phyloP scores from a whole-genome alignment of 805 yeast genomes.

The Diddensiella santjacobensis region DNA sequence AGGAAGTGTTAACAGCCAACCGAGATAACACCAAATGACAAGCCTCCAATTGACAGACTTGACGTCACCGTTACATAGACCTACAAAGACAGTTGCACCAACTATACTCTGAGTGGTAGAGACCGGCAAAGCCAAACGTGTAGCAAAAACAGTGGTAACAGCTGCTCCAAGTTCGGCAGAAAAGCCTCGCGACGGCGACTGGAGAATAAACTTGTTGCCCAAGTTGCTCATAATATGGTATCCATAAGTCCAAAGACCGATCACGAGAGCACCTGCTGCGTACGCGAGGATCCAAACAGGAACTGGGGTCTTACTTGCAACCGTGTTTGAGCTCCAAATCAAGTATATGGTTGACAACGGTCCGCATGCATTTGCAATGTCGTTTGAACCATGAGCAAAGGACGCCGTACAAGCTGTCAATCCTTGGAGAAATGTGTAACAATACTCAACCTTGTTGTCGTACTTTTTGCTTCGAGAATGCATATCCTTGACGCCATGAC shows the following conservation, averaged over 20 bases:
- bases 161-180: slow-evolving; percentile 78
- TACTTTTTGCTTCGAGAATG: slow-evolving; percentile 60
- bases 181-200: slow-evolving; percentile 76
- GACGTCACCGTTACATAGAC: slow-evolving; percentile 62
- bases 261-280: slow-evolving; percentile 61
- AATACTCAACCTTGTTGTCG: slow-evolving; percentile 65
- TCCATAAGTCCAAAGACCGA: slow-evolving; percentile 71
- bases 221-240: slow-evolving; percentile 65
- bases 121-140: slow-evolving; percentile 66
- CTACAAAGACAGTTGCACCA: slow-evolving; percentile 75
- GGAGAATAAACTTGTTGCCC: slow-evolving; percentile 71
- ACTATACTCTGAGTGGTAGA: slow-evolving; percentile 78
- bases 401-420: slow-evolving; percentile 77
- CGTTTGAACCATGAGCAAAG: slow-evolving; percentile 80
- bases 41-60: slow-evolving; percentile 72
- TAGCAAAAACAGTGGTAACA: slow-evolving; percentile 68
- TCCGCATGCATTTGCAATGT: slow-evolving; percentile 74
- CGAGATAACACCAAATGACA: slow-evolving; percentile 65
- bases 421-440: slow-evolving; percentile 65
- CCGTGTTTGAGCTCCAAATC: slow-evolving; percentile 53
- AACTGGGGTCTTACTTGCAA: slow-evolving; percentile 48
- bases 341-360: slow-evolving; percentile 64
- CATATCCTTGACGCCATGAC: slow-evolving; percentile 34
- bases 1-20: slow-evolving; percentile 73
- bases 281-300: slow-evolving; percentile 70